Percentiles rank a stretch among this genome's conserved stretches.
Evolutionary conservation across 495 filamentous ascomycete genomes (phyloP).

Genomic region (Astrocystis sublimbata): DNA sequence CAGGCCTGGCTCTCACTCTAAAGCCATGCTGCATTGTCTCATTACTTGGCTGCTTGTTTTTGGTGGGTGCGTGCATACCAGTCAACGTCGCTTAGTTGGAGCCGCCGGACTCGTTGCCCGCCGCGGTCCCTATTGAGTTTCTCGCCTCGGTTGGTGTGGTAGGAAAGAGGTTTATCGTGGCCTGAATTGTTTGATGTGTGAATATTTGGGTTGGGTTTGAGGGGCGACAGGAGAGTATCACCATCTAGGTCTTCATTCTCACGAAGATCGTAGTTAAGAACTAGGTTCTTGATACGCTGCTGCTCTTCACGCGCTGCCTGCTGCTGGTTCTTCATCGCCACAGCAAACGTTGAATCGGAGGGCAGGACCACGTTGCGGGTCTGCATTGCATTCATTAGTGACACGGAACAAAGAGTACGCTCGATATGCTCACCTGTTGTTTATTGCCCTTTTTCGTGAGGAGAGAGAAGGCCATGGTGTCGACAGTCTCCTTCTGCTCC

Average conservation of each 20-base stretch:
- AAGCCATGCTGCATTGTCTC: slow-evolving; percentile 12
- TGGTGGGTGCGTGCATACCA: slow-evolving; percentile 66
- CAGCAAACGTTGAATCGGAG: slow-evolving; percentile 89
- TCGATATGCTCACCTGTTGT: slow-evolving; percentile 66
- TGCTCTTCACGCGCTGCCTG: slow-evolving; percentile 95
- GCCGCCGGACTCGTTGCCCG: slow-evolving; percentile 81
- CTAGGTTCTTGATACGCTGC: slow-evolving; percentile 94
- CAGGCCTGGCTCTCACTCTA: slow-evolving; percentile 12
- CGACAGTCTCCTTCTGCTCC: slow-evolving; percentile 46
- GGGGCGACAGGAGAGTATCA: slow-evolving; percentile 50
- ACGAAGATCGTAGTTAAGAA: slow-evolving; percentile 91
- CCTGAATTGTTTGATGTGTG: slow-evolving; percentile 41
- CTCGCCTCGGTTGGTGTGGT: slow-evolving; percentile 58
- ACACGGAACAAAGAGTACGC: background rate
- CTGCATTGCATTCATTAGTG: slow-evolving; percentile 54
- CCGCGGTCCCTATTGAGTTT: slow-evolving; percentile 66
- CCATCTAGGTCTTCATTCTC: slow-evolving; percentile 76
- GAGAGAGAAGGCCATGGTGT: slow-evolving; percentile 87
- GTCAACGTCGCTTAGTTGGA: slow-evolving; percentile 95
- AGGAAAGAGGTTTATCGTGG: slow-evolving; percentile 49
- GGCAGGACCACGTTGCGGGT: slow-evolving; percentile 93
- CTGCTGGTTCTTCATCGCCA: slow-evolving; percentile 94
- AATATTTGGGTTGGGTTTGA: slow-evolving; percentile 47
- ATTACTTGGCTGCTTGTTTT: slow-evolving; percentile 17
- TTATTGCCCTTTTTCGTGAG: slow-evolving; percentile 96